phyloP scores from a whole-genome alignment of 192 early-diverging fungal species.

The Backusella mclennaniae region DNA sequence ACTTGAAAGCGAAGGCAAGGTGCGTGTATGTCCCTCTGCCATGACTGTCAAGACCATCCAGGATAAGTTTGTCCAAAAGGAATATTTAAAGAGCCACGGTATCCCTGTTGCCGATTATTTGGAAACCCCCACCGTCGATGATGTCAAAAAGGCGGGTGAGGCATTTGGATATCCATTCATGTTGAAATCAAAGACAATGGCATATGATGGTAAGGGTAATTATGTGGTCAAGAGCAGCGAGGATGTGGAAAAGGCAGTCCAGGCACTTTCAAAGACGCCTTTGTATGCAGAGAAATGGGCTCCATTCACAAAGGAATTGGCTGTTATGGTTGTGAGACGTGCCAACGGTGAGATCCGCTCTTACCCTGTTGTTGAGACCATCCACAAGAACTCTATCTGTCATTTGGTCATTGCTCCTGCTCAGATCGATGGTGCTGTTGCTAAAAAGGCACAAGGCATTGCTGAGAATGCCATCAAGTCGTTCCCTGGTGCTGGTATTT shows the following conservation, averaged over 20 bases:
- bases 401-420: constrained; percentile 95
- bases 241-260: constrained; percentile 66
- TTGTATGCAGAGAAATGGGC: constrained; percentile 97
- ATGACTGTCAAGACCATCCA: constrained; percentile 87
- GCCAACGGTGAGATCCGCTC: constrained; percentile 70
- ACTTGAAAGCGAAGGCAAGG: constrained; percentile 51
- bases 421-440: constrained; percentile 85
- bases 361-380: constrained; percentile 96
- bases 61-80: constrained; percentile 95
- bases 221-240: constrained; percentile 72
- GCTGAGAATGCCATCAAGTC: constrained; percentile 83
- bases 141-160: constrained; percentile 52
- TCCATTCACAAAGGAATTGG: constrained; percentile 88
- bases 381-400: constrained; percentile 96
- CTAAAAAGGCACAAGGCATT: constrained; percentile 68
- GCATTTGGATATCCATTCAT: constrained; percentile 92
- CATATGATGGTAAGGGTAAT: constrained; percentile 97
- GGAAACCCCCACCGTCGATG: constrained; percentile 56
- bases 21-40: constrained; percentile 78
- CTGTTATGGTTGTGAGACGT: constrained; percentile 95
- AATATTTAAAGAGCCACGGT: constrained; percentile 59
- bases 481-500: constrained; percentile 85
- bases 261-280: constrained; percentile 59
- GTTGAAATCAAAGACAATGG: constrained; percentile 91
- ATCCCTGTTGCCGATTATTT: constrained; percentile 73